Evolutionary conservation across 176 grass and related monocot species (phyloP).

Genomic region (Pontederia crassipes): DNA sequence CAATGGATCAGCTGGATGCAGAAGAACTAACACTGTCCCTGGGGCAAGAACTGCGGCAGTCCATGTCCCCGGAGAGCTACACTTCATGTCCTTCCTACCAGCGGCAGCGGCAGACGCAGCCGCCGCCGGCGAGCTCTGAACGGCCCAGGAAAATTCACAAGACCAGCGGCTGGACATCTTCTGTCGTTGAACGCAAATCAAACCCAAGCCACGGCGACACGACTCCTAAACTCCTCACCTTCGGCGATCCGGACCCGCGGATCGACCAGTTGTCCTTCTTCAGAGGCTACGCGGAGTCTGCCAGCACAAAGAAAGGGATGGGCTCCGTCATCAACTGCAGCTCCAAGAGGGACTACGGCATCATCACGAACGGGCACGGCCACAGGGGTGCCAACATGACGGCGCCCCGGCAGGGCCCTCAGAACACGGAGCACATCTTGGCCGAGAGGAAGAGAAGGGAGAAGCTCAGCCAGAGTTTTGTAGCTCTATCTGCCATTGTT

Average conservation of each 20-base stretch:
- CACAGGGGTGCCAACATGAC: constrained; percentile 2
- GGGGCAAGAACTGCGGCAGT: constrained; percentile 37
- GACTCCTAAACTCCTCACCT: constrained; percentile 77
- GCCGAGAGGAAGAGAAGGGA: constrained; percentile 83
- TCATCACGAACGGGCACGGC: constrained; percentile 23
- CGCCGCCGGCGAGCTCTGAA: background rate
- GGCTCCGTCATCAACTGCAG: constrained; percentile 21
- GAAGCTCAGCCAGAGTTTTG: constrained; percentile 90
- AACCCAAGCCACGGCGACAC: constrained; percentile 19
- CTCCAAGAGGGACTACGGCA: constrained; percentile 44
- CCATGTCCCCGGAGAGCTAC: constrained; percentile 30
- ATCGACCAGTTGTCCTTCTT: background rate
- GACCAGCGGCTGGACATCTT: constrained; percentile 72
- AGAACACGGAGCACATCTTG: constrained; percentile 81
- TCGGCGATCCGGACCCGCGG: constrained; percentile 24
- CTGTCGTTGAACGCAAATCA: constrained; percentile 73
- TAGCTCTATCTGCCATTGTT: constrained; percentile 83
- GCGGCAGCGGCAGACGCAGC: too few relatives aligned
- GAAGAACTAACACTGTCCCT: constrained; percentile 55
- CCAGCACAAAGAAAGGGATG: constrained; percentile 50
- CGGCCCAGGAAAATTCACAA: constrained; percentile 45
- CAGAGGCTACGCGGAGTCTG: background rate
- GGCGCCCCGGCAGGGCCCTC: background rate
- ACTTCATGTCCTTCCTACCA: constrained; percentile 7
- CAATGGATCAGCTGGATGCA: constrained; percentile 54